These are phyloP conservation scores for Pneumocystis carinii DNA, from an alignment of 1,139 yeast genomes.

Conservation along the genomic window DNA sequence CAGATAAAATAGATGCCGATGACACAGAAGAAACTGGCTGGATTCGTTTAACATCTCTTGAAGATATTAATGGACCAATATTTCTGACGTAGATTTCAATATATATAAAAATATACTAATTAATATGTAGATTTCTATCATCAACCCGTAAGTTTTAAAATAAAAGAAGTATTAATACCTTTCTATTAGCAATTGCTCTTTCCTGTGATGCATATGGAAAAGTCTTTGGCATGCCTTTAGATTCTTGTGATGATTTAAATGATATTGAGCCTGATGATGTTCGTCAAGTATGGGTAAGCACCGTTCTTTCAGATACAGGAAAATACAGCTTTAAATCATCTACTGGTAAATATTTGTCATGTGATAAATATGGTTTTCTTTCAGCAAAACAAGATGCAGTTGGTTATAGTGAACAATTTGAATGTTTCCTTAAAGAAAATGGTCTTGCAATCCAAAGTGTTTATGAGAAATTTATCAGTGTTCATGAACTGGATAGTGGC, in stretches of 20 bases:
- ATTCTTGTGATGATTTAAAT: background rate
- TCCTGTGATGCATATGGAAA: conserved; percentile 9
- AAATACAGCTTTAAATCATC: conserved; percentile 5
- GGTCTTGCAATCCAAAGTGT: conserved; percentile 7
- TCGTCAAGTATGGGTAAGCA: conserved; percentile 10
- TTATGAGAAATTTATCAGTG: conserved; percentile 5
- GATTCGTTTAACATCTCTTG: background rate
- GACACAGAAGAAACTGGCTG: background rate
- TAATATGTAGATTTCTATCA: background rate
- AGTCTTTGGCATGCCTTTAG: conserved; percentile 6
- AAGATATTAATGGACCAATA: background rate
- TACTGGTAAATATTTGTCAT: conserved; percentile 9
- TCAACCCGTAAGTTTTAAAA: background rate
- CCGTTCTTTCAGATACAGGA: conserved; percentile 4
- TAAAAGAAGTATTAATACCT: background rate
- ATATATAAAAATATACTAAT: background rate
- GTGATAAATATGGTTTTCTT: conserved; percentile 9
- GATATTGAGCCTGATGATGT: conserved; percentile 10
- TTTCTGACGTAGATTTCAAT: background rate
- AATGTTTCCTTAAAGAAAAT: conserved; percentile 1
- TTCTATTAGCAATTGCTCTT: conserved; percentile 5
- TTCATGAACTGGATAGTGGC: background rate
- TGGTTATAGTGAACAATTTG: conserved; percentile 11
- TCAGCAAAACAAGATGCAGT: conserved; percentile 10
- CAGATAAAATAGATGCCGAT: background rate